Evolutionary conservation across 768 basidiomycete genomes (phyloP).

Genomic region (Xerocomellus amylosporus): DNA sequence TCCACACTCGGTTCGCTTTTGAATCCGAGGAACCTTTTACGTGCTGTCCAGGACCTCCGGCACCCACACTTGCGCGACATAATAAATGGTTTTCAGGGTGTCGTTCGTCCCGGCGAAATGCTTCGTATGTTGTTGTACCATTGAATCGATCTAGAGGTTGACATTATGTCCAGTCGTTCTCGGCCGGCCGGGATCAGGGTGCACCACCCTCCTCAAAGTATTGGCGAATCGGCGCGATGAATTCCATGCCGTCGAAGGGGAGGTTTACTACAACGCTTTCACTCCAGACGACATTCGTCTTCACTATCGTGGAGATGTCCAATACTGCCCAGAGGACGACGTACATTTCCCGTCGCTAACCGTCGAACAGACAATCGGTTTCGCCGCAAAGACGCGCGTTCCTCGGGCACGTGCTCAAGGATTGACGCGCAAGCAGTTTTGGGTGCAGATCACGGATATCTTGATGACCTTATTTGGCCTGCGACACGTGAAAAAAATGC

Average conservation of each 20-base stretch:
- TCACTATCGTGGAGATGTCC: slow-evolving; percentile 75
- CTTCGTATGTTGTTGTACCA: slow-evolving; percentile 46
- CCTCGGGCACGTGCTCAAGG: slow-evolving; percentile 52
- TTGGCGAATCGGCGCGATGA: slow-evolving; percentile 74
- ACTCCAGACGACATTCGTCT: slow-evolving; percentile 58
- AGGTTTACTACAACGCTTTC: slow-evolving; percentile 75
- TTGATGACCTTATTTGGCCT: slow-evolving; percentile 74
- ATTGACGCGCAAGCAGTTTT: slow-evolving; percentile 35
- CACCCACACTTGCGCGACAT: slow-evolving; percentile 63
- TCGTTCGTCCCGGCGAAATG: slow-evolving; percentile 64
- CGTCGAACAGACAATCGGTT: slow-evolving; percentile 70
- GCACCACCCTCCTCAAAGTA: slow-evolving; percentile 78
- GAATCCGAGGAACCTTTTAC: slow-evolving; percentile 47
- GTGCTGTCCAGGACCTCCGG: slow-evolving; percentile 42
- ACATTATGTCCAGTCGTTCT: slow-evolving; percentile 58
- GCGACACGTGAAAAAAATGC: slow-evolving; percentile 66
- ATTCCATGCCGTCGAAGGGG: slow-evolving; percentile 65
- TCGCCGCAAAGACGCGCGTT: slow-evolving; percentile 65
- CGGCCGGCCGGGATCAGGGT: slow-evolving; percentile 83
- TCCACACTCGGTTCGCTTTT: slow-evolving; percentile 62
- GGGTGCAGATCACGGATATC: slow-evolving; percentile 38
- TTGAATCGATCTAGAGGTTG: background rate
- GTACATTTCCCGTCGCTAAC: slow-evolving; percentile 83
- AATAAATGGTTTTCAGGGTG: slow-evolving; percentile 51
- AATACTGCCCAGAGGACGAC: slow-evolving; percentile 83